Evolutionary conservation across 129 eudicot species (phyloP).

Genomic region (Chrysanthemum seticuspe): DNA sequence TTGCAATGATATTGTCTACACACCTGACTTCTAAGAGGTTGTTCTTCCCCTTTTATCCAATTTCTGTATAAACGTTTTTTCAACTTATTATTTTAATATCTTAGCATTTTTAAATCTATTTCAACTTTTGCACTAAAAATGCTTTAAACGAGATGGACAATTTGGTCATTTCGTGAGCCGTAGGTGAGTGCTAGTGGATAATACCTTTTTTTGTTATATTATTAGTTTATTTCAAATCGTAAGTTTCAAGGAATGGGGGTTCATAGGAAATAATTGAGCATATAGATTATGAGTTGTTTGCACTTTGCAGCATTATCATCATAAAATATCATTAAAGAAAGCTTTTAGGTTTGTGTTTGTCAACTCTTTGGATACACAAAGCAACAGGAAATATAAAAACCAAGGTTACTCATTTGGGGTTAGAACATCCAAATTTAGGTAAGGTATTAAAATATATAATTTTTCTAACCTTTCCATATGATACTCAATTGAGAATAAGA

Average conservation of each 20-base stretch:
- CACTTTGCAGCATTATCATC: conserved; percentile 16
- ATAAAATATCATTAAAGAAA: conserved; percentile 9
- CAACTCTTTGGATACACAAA: conserved; percentile 16
- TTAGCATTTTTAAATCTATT: too few species aligned
- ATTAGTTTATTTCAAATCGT: not conserved
- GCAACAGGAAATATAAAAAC: not conserved
- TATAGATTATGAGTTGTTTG: conserved; percentile 27
- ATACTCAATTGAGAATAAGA: too few species aligned
- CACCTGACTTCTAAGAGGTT: too few species aligned
- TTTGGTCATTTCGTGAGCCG: conserved; percentile 12
- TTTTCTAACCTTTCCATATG: too few species aligned
- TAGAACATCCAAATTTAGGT: not conserved
- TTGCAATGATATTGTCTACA: too few species aligned
- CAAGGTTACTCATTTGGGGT: too few species aligned
- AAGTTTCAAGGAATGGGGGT: conserved; percentile 28
- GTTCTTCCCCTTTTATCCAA: too few species aligned
- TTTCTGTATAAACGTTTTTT: too few species aligned
- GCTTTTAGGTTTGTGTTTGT: conserved; percentile 10
- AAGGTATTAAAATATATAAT: too few species aligned
- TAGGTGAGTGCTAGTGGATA: conserved; percentile 10
- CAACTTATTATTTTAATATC: too few species aligned
- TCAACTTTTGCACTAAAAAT: too few species aligned
- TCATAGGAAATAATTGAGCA: conserved; percentile 25
- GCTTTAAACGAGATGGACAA: not conserved
- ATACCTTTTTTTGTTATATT: not conserved